Evolutionary conservation across 176 grass and related monocot species (phyloP), one percentile per base, ranked within the genome.

Genomic region (Secale cereale): DNA sequence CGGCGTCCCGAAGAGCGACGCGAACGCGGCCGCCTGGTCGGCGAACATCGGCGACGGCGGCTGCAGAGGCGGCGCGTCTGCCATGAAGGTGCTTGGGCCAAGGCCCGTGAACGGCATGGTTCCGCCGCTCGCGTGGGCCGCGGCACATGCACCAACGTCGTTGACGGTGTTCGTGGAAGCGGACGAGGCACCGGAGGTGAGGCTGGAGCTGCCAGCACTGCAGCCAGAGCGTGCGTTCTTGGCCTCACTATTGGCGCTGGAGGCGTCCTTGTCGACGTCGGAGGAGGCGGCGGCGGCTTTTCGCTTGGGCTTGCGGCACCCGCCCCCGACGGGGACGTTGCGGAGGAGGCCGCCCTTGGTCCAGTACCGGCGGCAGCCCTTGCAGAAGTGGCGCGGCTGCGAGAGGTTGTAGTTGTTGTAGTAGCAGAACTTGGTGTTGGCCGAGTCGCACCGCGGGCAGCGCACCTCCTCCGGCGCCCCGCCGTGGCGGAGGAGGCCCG

Each of bases 361-460:
- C 91, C 91, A 93, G 85, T 90, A 93, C 39, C 91, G 88, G 66
- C 91, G 91, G 78, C 91, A 93, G 48, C 33, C 71, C 86, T 89
- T 91, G 73, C 92, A 94, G 83, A 91, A 94, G 74, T 94, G 89
- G 48, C 92, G 88, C 50, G 92, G 92, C 83, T 94, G 92, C 22
- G 92, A 84, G 8, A 91, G 76, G 79, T 88, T 94, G 69, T 94
- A 91, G 62, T 94, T 94, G 83, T 94, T 94, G 80, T 91, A 94
- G 75, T 94, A 94, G 75, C 92, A 94, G 88, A 94, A 94, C 81
- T 94, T 94, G 56, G 89, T 94, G 88, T 94, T 86, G 14, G 89
- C 76, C 45, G 92, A 94, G 10, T 91, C 92, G 40, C 92, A 94
- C 48, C 92, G 85, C 8, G 92, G 92, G 74, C 92, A 94, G 78